phyloP scores from a whole-genome alignment of 1,284 basidiomycete genomes.

The Afroboletus lepidellus region DNA sequence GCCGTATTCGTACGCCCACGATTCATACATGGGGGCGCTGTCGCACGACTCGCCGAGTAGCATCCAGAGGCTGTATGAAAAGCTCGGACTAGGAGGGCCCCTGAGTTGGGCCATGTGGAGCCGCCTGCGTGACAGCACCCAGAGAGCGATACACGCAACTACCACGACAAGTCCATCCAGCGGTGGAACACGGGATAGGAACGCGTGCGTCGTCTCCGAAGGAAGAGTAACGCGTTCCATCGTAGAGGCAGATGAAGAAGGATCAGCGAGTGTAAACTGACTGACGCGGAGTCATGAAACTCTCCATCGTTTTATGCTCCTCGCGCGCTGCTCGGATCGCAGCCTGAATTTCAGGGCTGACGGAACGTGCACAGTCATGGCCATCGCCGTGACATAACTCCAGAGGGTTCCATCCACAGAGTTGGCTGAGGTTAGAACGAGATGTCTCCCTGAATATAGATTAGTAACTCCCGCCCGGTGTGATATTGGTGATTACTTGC shows the following conservation, averaged over 20 bases:
- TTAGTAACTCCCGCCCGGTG: no score
- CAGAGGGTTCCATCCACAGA: background rate
- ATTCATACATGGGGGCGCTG: slow-evolving; percentile 14
- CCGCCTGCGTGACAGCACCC: slow-evolving; percentile 1
- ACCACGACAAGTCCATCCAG: background rate
- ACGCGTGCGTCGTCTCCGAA: background rate
- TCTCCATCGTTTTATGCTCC: background rate
- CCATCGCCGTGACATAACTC: background rate
- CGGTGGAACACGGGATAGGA: background rate
- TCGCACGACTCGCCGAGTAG: slow-evolving; percentile 3
- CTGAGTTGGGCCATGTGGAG: slow-evolving; percentile 15
- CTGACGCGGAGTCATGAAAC: background rate
- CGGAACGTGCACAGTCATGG: background rate
- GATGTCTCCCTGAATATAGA: no score
- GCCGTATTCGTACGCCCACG: slow-evolving; percentile 34
- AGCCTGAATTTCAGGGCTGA: background rate
- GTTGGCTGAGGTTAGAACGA: no score
- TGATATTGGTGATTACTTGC: no score
- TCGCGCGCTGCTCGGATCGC: no score
- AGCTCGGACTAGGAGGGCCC: slow-evolving; percentile 20
- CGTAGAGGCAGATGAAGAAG: background rate
- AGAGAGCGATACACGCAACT: background rate
- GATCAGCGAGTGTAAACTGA: background rate
- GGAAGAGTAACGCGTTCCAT: background rate
- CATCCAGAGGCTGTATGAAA: slow-evolving; percentile 18